Conservation (phyloP, 108 stramenopile genomes). For the Skeletonema tropicum region DNA sequence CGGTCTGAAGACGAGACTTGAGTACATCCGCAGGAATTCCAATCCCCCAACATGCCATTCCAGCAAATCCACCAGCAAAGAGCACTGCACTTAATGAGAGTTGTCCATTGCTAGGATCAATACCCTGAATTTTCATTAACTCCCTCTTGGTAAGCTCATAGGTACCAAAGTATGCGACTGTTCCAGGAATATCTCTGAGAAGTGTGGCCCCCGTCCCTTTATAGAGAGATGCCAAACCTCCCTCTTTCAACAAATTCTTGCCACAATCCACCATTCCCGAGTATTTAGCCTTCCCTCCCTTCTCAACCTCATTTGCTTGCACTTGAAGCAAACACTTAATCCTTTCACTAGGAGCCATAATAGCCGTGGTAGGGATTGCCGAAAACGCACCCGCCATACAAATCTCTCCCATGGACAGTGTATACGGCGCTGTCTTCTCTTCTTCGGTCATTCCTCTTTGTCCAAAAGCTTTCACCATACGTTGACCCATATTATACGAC, state of each 20-base stretch:
- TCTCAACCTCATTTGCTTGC: conserved; percentile 55
- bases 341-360: conserved; percentile 89
- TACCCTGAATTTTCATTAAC: conserved; percentile 67
- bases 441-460: conserved; percentile 35
- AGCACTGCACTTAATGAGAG: conserved; percentile 70
- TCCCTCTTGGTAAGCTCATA: conserved; percentile 79
- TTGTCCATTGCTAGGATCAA: conserved; percentile 64
- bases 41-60: conserved; percentile 87
- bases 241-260: conserved; percentile 62
- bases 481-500: conserved; percentile 87
- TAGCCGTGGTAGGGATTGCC: conserved; percentile 78
- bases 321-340: conserved; percentile 93
- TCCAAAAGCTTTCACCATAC: conserved; percentile 44
- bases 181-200: conserved; percentile 88
- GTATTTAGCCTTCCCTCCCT: conserved; percentile 68
- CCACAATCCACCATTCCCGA: conserved; percentile 80
- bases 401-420: conserved; percentile 65
- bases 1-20: conserved; percentile 86
- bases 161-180: conserved; percentile 85
- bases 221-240: conserved; percentile 76
- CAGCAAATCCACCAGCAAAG: conserved; percentile 87
- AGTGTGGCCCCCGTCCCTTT: conserved; percentile 84
- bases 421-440: conserved; percentile 27
- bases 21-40: conserved; percentile 88
- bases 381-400: conserved; percentile 82